These are phyloP conservation scores for Candida glucosophila DNA, from an alignment of 1,139 yeast species.

Conservation along the genomic window DNA sequence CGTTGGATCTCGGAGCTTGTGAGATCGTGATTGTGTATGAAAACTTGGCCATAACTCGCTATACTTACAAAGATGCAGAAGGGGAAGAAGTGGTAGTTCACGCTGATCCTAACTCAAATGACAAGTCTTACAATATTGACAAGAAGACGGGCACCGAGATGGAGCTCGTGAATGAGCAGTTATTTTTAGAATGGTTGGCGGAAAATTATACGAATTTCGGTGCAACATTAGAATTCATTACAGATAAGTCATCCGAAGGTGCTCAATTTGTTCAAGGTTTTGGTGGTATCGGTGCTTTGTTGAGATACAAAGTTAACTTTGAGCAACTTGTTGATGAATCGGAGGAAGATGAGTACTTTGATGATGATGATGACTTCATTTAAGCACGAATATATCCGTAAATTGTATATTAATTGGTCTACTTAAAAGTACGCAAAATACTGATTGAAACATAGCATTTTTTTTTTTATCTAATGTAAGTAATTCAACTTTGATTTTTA, in stretches of 20 bases:
- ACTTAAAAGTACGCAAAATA: too few species aligned
- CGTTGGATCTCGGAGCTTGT: slow-evolving; percentile 92
- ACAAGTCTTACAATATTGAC: slow-evolving; percentile 71
- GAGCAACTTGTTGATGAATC: slow-evolving; percentile 88
- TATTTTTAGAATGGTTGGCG: slow-evolving; percentile 93
- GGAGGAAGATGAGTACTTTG: slow-evolving; percentile 80
- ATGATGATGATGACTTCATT: slow-evolving; percentile 54
- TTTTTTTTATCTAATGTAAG: too few species aligned
- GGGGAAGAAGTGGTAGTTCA: slow-evolving; percentile 71
- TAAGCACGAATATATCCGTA: slow-evolving; percentile 9
- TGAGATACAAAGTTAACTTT: slow-evolving; percentile 94
- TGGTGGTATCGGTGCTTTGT: slow-evolving; percentile 96
- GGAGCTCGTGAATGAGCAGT: slow-evolving; percentile 76
- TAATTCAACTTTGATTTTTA: slow-evolving; percentile 1
- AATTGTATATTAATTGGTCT: too few species aligned
- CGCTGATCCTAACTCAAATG: slow-evolving; percentile 63
- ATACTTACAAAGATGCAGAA: slow-evolving; percentile 76
- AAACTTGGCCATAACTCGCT: slow-evolving; percentile 77
- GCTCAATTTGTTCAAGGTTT: slow-evolving; percentile 96
- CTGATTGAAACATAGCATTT: slow-evolving; percentile 1
- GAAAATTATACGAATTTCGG: slow-evolving; percentile 92
- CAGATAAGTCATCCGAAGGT: slow-evolving; percentile 96
- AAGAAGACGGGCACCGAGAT: slow-evolving; percentile 83
- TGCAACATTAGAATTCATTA: slow-evolving; percentile 90
- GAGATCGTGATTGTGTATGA: slow-evolving; percentile 90